Conservation (phyloP, 2,329 filamentous ascomycete genomes). For the Colletotrichum sp. region DNA sequence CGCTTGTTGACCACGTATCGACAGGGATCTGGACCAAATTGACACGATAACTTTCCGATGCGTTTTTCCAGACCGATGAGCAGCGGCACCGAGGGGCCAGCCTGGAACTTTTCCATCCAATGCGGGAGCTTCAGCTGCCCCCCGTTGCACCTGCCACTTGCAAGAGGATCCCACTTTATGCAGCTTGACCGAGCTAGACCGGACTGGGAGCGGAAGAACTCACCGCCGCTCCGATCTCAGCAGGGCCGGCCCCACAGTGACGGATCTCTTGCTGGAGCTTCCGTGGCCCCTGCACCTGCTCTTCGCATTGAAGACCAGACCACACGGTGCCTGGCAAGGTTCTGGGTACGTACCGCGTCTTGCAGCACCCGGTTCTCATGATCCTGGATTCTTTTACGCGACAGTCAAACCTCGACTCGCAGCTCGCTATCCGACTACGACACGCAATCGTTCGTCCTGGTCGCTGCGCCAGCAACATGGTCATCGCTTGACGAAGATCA, state of each 20-base stretch:
- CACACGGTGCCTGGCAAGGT: neutral
- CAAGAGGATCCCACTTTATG: neutral
- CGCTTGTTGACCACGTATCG: conserved; percentile 5
- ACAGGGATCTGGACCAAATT: conserved; percentile 21
- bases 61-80: conserved; percentile 19
- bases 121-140: neutral
- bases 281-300: neutral
- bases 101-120: neutral
- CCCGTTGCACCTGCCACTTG: neutral
- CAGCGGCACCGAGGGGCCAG: neutral
- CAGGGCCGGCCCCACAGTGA: neutral
- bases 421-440: neutral
- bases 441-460: neutral
- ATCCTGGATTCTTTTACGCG: conserved; percentile 13
- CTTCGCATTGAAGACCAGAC: neutral
- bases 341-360: conserved; percentile 1
- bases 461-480: conserved; percentile 5
- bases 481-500: neutral
- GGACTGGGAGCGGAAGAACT: neutral
- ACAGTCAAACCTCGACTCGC: neutral
- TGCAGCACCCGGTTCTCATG: neutral
- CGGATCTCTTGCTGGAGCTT: neutral
- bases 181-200: neutral
- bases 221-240: neutral
- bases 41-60: conserved; percentile 25